A percentile compares a stretch with the other conserved stretches of the same genome.
Conservation (phyloP, 176 grass and related monocot species). For the Alopecurus myosuroides region DNA sequence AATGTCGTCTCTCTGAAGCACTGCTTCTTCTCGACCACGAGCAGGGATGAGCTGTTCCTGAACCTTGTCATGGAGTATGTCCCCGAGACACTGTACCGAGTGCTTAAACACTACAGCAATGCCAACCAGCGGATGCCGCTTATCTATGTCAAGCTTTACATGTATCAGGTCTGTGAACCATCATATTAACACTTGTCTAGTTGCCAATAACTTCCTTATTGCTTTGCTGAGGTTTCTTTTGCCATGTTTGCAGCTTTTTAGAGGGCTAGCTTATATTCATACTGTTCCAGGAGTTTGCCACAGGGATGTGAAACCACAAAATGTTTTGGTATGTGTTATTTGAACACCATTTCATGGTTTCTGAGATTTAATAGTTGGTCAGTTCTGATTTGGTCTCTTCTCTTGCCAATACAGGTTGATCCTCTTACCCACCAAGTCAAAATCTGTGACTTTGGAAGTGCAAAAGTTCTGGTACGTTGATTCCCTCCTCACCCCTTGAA, state of each 20-base stretch:
- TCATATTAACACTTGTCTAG: not conserved
- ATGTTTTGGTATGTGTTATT: conserved; percentile 71
- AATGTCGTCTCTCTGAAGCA: conserved; percentile 96
- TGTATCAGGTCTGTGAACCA: conserved; percentile 72
- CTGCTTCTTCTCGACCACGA: conserved; percentile 94
- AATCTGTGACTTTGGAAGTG: conserved; percentile 98
- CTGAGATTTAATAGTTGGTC: conserved; percentile 12
- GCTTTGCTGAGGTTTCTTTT: not conserved
- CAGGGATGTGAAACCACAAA: conserved; percentile 98
- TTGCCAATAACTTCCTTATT: not conserved
- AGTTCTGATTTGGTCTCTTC: conserved; percentile 25
- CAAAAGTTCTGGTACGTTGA: conserved; percentile 88
- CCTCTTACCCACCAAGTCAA: conserved; percentile 99
- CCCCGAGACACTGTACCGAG: conserved; percentile 81
- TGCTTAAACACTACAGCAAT: conserved; percentile 97
- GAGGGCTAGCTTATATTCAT: conserved; percentile 97
- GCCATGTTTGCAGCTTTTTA: conserved; percentile 70
- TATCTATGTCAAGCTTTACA: conserved; percentile 94
- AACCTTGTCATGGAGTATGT: conserved; percentile 99
- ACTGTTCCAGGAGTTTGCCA: conserved; percentile 89
- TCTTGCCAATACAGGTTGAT: conserved; percentile 62
- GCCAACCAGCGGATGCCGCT: conserved; percentile 96
- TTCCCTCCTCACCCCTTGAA: not conserved
- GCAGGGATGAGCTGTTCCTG: conserved; percentile 84
- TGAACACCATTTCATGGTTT: not conserved